These are phyloP conservation scores for Agrostemma githago DNA, from an alignment of 148 eudicot species.

Conservation along the genomic window DNA sequence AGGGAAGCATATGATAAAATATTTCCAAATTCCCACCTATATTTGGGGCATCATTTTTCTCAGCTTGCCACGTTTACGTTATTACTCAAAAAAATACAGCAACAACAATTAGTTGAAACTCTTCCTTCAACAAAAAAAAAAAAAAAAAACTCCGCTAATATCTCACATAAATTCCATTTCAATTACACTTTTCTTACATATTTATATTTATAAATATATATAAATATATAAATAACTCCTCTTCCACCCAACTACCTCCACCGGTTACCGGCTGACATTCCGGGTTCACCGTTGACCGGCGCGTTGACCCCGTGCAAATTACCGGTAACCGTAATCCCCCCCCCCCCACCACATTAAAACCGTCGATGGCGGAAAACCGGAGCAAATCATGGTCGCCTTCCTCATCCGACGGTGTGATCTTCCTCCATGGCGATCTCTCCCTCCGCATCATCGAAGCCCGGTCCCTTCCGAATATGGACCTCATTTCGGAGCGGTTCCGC, in stretches of 20 bases:
- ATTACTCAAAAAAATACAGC: neutral
- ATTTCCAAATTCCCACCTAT: neutral
- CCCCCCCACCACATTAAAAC: neutral
- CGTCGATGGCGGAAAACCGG: neutral
- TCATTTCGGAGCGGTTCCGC: slow-evolving; percentile 55
- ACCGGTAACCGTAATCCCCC: slow-evolving; percentile 7
- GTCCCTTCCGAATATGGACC: slow-evolving; percentile 78
- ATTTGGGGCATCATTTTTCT: neutral
- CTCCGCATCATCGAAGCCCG: slow-evolving; percentile 63
- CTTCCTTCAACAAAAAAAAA: neutral
- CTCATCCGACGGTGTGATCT: slow-evolving; percentile 19
- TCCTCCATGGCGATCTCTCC: slow-evolving; percentile 88
- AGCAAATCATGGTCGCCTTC: neutral
- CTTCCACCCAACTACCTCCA: neutral
- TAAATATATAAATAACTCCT: neutral
- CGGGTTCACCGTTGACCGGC: slow-evolving; percentile 21
- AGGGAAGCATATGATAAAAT: neutral
- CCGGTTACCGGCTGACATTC: slow-evolving; percentile 25
- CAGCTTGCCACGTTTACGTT: slow-evolving; percentile 9
- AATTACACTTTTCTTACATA: slow-evolving; percentile 7
- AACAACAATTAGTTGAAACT: neutral
- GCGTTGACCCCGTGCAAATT: slow-evolving; percentile 12
- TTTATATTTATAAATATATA: neutral
- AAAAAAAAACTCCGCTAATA: neutral
- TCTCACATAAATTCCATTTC: neutral